A percentile compares a stretch with the other conserved stretches of the same genome.
These are phyloP conservation scores for Lasiodiplodia theobromae DNA, from an alignment of 2,329 filamentous ascomycete species.

Conservation along the genomic window DNA sequence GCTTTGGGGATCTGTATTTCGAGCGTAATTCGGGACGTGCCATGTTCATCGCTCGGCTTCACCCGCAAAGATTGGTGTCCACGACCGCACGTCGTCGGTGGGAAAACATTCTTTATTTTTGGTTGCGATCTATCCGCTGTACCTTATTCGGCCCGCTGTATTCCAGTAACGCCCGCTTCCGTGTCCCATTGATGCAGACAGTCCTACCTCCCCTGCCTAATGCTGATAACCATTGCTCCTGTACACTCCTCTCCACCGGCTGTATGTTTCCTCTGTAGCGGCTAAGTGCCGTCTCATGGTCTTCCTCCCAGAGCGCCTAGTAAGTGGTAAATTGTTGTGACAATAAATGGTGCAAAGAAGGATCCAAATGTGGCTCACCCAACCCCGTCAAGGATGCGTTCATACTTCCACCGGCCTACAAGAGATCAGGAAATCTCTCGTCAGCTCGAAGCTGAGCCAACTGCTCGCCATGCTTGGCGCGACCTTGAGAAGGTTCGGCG, in stretches of 20 bases:
- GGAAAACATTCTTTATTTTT: constrained; percentile 21
- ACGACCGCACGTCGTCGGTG: neutral
- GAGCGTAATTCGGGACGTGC: neutral
- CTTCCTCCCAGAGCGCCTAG: neutral
- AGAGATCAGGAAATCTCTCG: constrained; percentile 80
- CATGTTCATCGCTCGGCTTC: neutral
- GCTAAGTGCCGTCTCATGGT: neutral
- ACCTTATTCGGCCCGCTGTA: constrained; percentile 7
- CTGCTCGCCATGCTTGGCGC: constrained; percentile 98
- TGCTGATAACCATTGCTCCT: constrained; percentile 18
- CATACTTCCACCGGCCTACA: constrained; percentile 44
- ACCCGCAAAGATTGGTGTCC: neutral
- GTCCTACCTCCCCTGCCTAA: constrained; percentile 7
- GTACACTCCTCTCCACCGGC: constrained; percentile 14
- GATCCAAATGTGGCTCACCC: constrained; percentile 12
- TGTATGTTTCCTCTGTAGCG: constrained; percentile 2
- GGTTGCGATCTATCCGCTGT: constrained; percentile 27
- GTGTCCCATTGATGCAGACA: constrained; percentile 21
- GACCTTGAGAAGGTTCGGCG: constrained; percentile 94
- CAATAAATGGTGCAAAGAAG: neutral
- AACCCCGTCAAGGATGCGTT: constrained; percentile 3
- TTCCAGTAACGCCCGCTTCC: constrained; percentile 25
- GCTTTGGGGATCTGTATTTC: too few relatives aligned
- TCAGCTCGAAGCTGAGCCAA: constrained; percentile 97
- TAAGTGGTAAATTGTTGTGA: neutral